Conservation (phyloP, 169 alveolate genomes). For the Babesia gibsoni region DNA sequence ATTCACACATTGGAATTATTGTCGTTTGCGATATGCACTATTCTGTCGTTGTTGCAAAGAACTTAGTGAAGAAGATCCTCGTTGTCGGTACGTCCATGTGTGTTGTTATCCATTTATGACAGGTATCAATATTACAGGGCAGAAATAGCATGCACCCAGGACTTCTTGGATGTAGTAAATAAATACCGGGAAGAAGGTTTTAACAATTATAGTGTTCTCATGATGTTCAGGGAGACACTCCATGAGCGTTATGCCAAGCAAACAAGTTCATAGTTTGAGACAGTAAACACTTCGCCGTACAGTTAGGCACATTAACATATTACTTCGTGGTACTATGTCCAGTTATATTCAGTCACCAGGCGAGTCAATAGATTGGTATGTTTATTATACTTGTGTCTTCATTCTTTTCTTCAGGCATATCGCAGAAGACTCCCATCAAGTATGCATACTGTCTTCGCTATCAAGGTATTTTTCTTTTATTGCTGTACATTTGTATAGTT, state of each 20-base stretch:
- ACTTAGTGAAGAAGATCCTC: constrained; percentile 76
- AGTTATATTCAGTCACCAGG: no score
- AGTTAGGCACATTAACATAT: no score
- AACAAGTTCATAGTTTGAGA: constrained; percentile 50
- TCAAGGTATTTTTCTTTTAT: background rate
- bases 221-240: constrained; percentile 37
- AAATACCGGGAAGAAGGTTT: constrained; percentile 56
- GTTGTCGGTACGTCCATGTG: constrained; percentile 62
- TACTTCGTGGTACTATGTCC: no score
- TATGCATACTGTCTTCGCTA: background rate
- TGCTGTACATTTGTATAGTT: background rate
- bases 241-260: constrained; percentile 25
- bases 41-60: constrained; percentile 74
- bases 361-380: background rate
- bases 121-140: constrained; percentile 77
- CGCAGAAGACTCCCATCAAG: background rate
- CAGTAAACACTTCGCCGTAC: constrained; percentile 31
- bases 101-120: background rate
- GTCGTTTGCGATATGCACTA: constrained; percentile 69
- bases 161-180: constrained; percentile 62
- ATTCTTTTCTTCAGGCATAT: no score
- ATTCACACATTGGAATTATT: constrained; percentile 62
- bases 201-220: background rate
- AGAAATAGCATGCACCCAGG: constrained; percentile 76
- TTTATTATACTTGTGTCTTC: no score